Conservation (phyloP, 768 basidiomycete species). For the Mycena amicta region DNA sequence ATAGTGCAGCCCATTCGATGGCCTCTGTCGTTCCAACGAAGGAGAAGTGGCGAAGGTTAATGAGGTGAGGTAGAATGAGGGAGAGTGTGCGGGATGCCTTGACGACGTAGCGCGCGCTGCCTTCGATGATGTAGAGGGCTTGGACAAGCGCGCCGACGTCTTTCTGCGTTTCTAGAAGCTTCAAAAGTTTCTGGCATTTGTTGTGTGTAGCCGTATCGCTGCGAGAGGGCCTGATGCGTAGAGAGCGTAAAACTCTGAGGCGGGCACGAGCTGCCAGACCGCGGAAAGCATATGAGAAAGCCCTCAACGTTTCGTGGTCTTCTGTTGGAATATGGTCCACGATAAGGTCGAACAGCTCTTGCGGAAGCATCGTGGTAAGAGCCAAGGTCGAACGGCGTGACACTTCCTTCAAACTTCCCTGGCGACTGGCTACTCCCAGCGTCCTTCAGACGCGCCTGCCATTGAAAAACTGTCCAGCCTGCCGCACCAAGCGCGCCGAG, state of each 20-base stretch:
- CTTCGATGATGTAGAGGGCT: background rate
- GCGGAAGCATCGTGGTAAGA: background rate
- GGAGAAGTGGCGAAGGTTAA: background rate
- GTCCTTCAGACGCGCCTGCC: too few species aligned
- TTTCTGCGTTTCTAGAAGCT: background rate
- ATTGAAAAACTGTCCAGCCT: too few species aligned
- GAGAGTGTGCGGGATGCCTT: background rate
- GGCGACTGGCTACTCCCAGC: too few species aligned
- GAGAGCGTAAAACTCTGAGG: background rate
- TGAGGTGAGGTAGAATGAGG: background rate
- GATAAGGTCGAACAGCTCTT: constrained; percentile 1
- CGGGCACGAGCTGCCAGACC: background rate
- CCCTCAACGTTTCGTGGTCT: background rate
- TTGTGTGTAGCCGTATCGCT: background rate
- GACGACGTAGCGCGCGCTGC: background rate
- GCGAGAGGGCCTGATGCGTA: background rate
- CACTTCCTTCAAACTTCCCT: too few species aligned
- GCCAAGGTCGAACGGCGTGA: too few species aligned
- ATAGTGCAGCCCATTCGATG: background rate
- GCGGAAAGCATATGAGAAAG: background rate
- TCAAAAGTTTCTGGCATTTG: background rate
- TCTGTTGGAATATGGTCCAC: background rate
- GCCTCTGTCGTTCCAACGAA: background rate
- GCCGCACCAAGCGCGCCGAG: too few species aligned
- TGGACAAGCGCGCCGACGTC: background rate